These are phyloP conservation scores for Russula sp. DNA, from an alignment of 768 basidiomycete species.

Conservation along the genomic window DNA sequence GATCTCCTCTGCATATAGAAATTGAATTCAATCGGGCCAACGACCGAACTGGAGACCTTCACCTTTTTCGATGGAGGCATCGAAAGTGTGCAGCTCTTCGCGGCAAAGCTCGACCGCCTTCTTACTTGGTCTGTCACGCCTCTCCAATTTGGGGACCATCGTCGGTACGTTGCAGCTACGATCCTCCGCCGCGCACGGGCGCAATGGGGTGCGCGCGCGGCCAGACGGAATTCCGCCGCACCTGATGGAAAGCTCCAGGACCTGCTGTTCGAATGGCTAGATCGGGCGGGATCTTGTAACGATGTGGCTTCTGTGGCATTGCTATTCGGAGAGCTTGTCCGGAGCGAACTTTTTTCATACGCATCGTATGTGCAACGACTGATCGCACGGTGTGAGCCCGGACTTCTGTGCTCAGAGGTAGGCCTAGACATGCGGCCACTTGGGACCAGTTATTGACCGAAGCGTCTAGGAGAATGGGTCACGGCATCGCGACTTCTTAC, in stretches of 20 bases:
- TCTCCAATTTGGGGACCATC: slow-evolving; percentile 78
- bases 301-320: slow-evolving; percentile 62
- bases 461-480: slow-evolving; percentile 46
- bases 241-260: slow-evolving; percentile 69
- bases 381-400: slow-evolving; percentile 73
- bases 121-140: slow-evolving; percentile 80
- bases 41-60: slow-evolving; percentile 57
- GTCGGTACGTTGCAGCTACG: slow-evolving; percentile 70
- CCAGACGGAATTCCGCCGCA: slow-evolving; percentile 56
- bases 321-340: slow-evolving; percentile 69
- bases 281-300: slow-evolving; percentile 55
- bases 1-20: slow-evolving; percentile 42
- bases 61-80: slow-evolving; percentile 54
- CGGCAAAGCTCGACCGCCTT: slow-evolving; percentile 68
- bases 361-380: slow-evolving; percentile 72
- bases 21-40: slow-evolving; percentile 70
- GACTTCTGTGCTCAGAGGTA: slow-evolving; percentile 55
- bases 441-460: not conserved
- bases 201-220: slow-evolving; percentile 58
- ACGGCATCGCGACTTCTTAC: slow-evolving; percentile 65
- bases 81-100: slow-evolving; percentile 41
- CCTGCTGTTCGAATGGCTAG: slow-evolving; percentile 78
- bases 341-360: slow-evolving; percentile 70
- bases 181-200: slow-evolving; percentile 63
- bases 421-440: slow-evolving; percentile 23